These are phyloP conservation scores for Spizellomyces punctatus DNA, from an alignment of 192 early-diverging fungal genomes.

Conservation along the genomic window DNA sequence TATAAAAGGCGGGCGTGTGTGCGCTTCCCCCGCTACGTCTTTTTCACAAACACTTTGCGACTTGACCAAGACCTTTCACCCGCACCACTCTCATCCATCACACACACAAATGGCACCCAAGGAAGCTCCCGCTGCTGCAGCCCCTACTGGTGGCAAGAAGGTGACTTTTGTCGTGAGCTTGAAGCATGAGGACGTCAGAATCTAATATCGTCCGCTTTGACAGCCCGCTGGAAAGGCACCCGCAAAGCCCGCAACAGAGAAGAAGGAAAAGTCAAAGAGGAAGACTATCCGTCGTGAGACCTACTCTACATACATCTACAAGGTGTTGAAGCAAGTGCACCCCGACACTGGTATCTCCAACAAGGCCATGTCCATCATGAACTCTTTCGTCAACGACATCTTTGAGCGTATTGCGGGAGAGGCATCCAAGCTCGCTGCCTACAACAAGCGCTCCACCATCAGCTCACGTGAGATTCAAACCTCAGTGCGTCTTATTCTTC, in stretches of 20 bases:
- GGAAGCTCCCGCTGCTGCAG: constrained; percentile 35
- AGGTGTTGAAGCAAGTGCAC: constrained; percentile 97
- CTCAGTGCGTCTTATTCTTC: constrained; percentile 73
- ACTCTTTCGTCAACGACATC: constrained; percentile 99
- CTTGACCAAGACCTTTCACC: not conserved
- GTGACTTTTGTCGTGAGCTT: constrained; percentile 7
- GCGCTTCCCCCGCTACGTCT: not conserved
- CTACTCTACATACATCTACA: constrained; percentile 97
- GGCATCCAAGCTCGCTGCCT: constrained; percentile 74
- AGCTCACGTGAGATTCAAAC: constrained; percentile 95
- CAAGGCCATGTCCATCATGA: constrained; percentile 98
- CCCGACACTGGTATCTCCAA: constrained; percentile 98
- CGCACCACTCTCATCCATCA: not conserved
- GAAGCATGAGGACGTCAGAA: not conserved
- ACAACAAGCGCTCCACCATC: constrained; percentile 97
- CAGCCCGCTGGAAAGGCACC: constrained; percentile 65
- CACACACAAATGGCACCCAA: constrained; percentile 45
- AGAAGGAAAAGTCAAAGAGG: constrained; percentile 64
- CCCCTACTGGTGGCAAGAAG: constrained; percentile 40
- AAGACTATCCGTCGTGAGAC: constrained; percentile 85
- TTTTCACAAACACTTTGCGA: not conserved
- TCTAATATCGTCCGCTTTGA: not conserved
- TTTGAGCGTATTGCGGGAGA: constrained; percentile 90
- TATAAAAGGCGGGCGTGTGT: constrained; percentile 8
- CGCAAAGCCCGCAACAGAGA: constrained; percentile 75